Evolutionary conservation across 2,329 filamentous ascomycete genomes (phyloP).

Genomic region (Cytospora piceae): DNA sequence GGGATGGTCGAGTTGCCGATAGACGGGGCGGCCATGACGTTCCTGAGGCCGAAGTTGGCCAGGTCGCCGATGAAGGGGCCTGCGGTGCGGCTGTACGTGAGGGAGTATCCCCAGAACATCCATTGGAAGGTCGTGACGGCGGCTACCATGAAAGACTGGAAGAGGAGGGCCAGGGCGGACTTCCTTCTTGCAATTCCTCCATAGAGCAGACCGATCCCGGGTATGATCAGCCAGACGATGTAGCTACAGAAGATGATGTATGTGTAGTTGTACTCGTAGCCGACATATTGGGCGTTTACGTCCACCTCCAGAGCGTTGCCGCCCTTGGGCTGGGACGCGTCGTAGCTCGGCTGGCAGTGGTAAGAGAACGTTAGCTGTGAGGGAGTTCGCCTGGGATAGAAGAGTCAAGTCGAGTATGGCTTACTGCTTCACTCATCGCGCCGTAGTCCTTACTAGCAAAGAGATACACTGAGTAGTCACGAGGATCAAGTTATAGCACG

Average conservation of each 20-base stretch:
- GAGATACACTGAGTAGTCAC: neutral
- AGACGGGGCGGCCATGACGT: constrained; percentile 63
- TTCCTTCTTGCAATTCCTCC: constrained; percentile 66
- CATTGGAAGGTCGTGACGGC: constrained; percentile 59
- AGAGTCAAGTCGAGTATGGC: neutral
- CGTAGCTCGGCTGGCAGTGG: constrained; percentile 29
- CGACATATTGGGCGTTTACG: constrained; percentile 56
- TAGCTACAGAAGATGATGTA: constrained; percentile 63
- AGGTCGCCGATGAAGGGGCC: constrained; percentile 66
- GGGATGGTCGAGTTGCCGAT: constrained; percentile 60
- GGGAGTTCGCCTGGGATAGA: too few relatives aligned
- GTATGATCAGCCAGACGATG: constrained; percentile 69
- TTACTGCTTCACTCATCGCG: neutral
- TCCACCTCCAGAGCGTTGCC: constrained; percentile 36
- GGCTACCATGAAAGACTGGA: constrained; percentile 63
- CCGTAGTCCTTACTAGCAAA: neutral
- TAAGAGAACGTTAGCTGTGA: neutral
- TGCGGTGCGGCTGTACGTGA: constrained; percentile 64
- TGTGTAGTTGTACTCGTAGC: constrained; percentile 63
- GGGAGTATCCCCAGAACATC: constrained; percentile 68
- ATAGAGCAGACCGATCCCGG: constrained; percentile 68
- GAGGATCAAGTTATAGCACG: neutral
- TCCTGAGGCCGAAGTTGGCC: constrained; percentile 62
- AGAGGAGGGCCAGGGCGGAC: constrained; percentile 63
- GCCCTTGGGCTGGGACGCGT: constrained; percentile 34